phyloP scores from a whole-genome alignment of 331 rosid genomes.

The Acacia concinna region DNA sequence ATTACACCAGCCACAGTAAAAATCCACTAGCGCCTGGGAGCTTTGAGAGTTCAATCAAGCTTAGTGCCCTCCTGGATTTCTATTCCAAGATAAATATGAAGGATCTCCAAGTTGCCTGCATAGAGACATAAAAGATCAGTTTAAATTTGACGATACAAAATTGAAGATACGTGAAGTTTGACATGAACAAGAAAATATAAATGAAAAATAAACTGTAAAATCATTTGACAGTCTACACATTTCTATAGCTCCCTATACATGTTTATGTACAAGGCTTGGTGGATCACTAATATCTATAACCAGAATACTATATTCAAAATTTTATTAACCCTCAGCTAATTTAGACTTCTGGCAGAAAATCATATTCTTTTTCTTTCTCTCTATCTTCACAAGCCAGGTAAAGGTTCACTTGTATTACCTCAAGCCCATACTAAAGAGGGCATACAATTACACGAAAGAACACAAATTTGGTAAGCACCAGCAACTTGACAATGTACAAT shows the following conservation, averaged over 20 bases:
- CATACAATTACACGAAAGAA: background rate
- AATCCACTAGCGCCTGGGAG: constrained; percentile 24
- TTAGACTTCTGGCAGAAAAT: background rate
- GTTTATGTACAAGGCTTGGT: background rate
- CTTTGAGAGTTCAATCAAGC: constrained; percentile 16
- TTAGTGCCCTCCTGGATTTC: constrained; percentile 73
- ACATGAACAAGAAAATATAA: background rate
- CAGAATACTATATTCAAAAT: background rate
- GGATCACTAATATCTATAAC: background rate
- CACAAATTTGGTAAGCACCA: background rate
- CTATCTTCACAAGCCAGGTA: background rate
- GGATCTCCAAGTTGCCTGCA: constrained; percentile 97
- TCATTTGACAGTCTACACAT: background rate
- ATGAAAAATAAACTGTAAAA: background rate
- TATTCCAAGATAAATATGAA: constrained; percentile 90
- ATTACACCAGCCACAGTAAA: constrained; percentile 35
- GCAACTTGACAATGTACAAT: background rate
- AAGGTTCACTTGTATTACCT: background rate
- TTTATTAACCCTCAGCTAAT: background rate
- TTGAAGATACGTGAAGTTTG: background rate
- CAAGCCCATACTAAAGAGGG: background rate
- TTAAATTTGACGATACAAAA: background rate
- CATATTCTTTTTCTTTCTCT: background rate
- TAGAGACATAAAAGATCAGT: constrained; percentile 18
- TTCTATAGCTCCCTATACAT: background rate